phyloP scores from a whole-genome alignment of 805 yeast genomes.

The Novakomyces olei region DNA sequence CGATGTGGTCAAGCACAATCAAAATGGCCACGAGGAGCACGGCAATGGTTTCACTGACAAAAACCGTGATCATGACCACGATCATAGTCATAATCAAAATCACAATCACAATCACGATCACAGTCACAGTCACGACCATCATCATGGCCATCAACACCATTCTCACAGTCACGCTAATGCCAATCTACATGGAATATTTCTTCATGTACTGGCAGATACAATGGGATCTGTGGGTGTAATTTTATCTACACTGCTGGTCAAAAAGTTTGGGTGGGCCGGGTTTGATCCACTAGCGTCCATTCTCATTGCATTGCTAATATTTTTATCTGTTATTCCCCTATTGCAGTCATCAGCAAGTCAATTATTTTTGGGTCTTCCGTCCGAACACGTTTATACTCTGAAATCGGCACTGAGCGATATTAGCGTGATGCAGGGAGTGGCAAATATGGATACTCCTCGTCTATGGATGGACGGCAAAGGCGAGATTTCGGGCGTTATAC shows the following conservation, averaged over 20 bases:
- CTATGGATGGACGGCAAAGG: slow-evolving; percentile 53
- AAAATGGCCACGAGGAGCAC: slow-evolving; percentile 9
- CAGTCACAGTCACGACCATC: slow-evolving; percentile 11
- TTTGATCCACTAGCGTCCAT: slow-evolving; percentile 87
- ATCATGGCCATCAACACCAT: slow-evolving; percentile 5
- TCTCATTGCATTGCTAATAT: slow-evolving; percentile 59
- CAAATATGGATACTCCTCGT: slow-evolving; percentile 69
- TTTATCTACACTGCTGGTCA: slow-evolving; percentile 61
- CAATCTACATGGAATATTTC: slow-evolving; percentile 82
- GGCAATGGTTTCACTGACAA: slow-evolving; percentile 1
- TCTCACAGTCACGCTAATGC: slow-evolving; percentile 20
- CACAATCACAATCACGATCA: slow-evolving; percentile 17
- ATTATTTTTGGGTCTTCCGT: slow-evolving; percentile 39
- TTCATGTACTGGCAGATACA: slow-evolving; percentile 88
- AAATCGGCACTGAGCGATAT: slow-evolving; percentile 44
- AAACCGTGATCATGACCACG: slow-evolving; percentile 9
- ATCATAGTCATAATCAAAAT: slow-evolving; percentile 7
- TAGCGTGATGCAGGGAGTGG: slow-evolving; percentile 45
- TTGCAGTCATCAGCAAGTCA: slow-evolving; percentile 59
- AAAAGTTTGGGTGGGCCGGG: slow-evolving; percentile 47
- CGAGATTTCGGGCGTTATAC: slow-evolving; percentile 50
- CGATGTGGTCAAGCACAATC: not conserved
- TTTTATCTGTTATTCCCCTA: slow-evolving; percentile 64
- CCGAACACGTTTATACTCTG: slow-evolving; percentile 36
- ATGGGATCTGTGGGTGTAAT: slow-evolving; percentile 94